Evolutionary conservation across 2,329 filamentous ascomycete genomes (phyloP).

Genomic region (Cordyceps cicadae): DNA sequence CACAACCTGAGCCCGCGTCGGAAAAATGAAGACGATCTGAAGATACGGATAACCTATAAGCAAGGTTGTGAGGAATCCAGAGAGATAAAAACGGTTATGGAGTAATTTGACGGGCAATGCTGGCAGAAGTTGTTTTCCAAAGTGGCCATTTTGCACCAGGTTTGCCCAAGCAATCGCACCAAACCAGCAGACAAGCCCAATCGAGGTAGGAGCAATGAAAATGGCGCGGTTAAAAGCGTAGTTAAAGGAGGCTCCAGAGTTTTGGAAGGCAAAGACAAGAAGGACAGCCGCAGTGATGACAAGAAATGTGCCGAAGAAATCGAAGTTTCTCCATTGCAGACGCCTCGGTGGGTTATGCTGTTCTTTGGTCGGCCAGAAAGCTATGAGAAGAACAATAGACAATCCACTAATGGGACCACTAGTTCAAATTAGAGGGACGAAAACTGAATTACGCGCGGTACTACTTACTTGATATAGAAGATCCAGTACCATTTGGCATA

Average conservation of each 20-base stretch:
- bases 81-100: slow-evolving; percentile 36
- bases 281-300: slow-evolving; percentile 45
- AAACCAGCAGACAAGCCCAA: slow-evolving; percentile 22
- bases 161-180: slow-evolving; percentile 23
- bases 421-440: background rate
- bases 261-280: slow-evolving; percentile 51
- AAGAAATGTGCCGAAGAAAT: slow-evolving; percentile 45
- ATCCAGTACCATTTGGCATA: slow-evolving; percentile 46
- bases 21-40: slow-evolving; percentile 40
- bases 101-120: slow-evolving; percentile 42
- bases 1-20: slow-evolving; percentile 42
- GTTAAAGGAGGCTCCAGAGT: slow-evolving; percentile 28
- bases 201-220: slow-evolving; percentile 24
- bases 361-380: slow-evolving; percentile 39
- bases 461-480: slow-evolving; percentile 51
- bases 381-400: slow-evolving; percentile 38
- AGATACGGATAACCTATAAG: slow-evolving; percentile 44
- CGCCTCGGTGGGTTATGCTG: slow-evolving; percentile 31
- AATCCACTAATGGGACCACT: slow-evolving; percentile 43
- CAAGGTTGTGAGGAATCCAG: slow-evolving; percentile 36
- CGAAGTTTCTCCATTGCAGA: slow-evolving; percentile 41
- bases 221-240: slow-evolving; percentile 35
- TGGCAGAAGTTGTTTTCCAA: slow-evolving; percentile 21
- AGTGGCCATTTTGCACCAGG: slow-evolving; percentile 10
- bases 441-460: slow-evolving; percentile 4